phyloP scores from a whole-genome alignment of 805 yeast species.

The Schizosaccharomyces octosporus region DNA sequence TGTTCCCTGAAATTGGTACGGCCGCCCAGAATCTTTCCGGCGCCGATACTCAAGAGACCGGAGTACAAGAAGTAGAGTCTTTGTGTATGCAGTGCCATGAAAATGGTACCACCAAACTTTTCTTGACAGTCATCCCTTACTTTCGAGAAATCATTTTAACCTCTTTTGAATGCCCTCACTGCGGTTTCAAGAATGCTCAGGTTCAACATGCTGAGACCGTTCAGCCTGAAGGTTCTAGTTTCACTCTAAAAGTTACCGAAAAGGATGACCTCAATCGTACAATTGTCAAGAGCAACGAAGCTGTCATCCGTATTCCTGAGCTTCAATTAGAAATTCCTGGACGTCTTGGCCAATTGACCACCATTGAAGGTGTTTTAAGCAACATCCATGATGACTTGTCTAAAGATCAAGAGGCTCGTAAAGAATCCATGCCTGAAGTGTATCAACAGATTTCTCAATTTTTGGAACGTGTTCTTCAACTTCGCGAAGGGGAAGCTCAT shows the following conservation, averaged over 20 bases:
- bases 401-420: slow-evolving; percentile 61
- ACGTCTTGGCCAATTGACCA: slow-evolving; percentile 76
- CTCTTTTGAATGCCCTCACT: slow-evolving; percentile 91
- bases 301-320: slow-evolving; percentile 55
- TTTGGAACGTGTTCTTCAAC: slow-evolving; percentile 31
- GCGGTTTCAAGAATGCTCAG: slow-evolving; percentile 75
- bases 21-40: slow-evolving; percentile 25
- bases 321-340: slow-evolving; percentile 88
- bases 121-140: slow-evolving; percentile 72
- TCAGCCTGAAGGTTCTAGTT: slow-evolving; percentile 67
- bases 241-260: slow-evolving; percentile 39
- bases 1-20: slow-evolving; percentile 34
- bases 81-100: slow-evolving; percentile 88
- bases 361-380: slow-evolving; percentile 63
- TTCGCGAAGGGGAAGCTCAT: slow-evolving; percentile 52
- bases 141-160: slow-evolving; percentile 76
- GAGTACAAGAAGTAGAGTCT: slow-evolving; percentile 78
- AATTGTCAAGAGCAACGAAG: slow-evolving; percentile 73
- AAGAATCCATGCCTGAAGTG: slow-evolving; percentile 45
- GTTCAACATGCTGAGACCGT: slow-evolving; percentile 87
- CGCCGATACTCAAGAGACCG: slow-evolving; percentile 17
- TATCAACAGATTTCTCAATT: slow-evolving; percentile 51
- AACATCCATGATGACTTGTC: slow-evolving; percentile 67
- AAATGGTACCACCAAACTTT: slow-evolving; percentile 57
- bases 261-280: slow-evolving; percentile 65